These are phyloP conservation scores for Alternaria sp. DNA, from an alignment of 2,329 filamentous ascomycete genomes.

Conservation along the genomic window DNA sequence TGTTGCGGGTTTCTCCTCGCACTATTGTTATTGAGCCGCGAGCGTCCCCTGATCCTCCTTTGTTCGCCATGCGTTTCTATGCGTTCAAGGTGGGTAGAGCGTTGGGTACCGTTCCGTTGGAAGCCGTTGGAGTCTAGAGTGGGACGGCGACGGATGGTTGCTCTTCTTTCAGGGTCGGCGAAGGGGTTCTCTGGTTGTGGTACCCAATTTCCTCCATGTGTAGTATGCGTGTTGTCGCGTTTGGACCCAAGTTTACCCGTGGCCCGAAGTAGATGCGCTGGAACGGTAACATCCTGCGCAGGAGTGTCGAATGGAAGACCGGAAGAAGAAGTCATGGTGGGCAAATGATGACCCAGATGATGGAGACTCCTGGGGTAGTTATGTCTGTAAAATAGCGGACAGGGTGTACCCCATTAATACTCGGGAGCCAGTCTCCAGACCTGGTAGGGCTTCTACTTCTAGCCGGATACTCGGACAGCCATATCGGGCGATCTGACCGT, in stretches of 20 bases:
- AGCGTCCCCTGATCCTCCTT: conserved; percentile 14
- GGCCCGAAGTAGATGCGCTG: conserved; percentile 34
- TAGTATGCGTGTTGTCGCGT: conserved; percentile 22
- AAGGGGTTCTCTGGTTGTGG: conserved; percentile 24
- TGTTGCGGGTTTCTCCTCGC: conserved; percentile 9
- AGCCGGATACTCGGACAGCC: conserved; percentile 12
- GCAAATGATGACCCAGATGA: conserved; percentile 5
- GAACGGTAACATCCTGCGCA: conserved; percentile 31
- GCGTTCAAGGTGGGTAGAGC: conserved; percentile 17
- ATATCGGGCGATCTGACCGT: conserved; percentile 15
- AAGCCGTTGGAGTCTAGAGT: conserved; percentile 11
- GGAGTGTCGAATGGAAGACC: conserved; percentile 3
- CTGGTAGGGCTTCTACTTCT: conserved; percentile 11
- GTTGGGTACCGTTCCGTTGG: conserved; percentile 12
- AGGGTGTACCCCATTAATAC: conserved; percentile 15
- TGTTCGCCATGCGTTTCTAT: conserved; percentile 11
- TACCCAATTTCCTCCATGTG: conserved; percentile 25
- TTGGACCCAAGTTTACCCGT: conserved; percentile 27
- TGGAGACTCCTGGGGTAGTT: conserved; percentile 4
- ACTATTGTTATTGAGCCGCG: background rate
- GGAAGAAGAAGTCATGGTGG: conserved; percentile 13
- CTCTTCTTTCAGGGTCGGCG: conserved; percentile 19
- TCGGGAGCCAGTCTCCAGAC: conserved; percentile 13
- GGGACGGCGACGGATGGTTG: conserved; percentile 17
- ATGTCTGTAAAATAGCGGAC: conserved; percentile 2